A percentile compares a stretch with the other conserved stretches of the same genome.
Evolutionary conservation across 1,284 basidiomycete species (phyloP).

Genomic region (Mycena citricolor): DNA sequence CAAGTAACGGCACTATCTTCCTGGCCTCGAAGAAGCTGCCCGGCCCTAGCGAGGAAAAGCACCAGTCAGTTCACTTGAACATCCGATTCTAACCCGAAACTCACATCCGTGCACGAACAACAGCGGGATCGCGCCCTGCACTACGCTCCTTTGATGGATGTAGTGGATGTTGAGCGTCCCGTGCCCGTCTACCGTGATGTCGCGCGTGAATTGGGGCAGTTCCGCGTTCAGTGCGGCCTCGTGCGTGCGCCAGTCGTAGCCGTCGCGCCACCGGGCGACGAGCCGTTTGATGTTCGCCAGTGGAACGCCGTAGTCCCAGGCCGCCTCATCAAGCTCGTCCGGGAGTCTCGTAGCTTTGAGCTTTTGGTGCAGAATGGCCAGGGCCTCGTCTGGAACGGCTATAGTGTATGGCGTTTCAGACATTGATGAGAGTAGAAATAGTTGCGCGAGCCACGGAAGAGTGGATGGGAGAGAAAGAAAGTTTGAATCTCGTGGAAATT

Average conservation of each 20-base stretch:
- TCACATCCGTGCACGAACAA: conserved; percentile 56
- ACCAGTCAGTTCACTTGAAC: background rate
- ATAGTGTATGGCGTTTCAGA: conserved; percentile 40
- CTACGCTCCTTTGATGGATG: conserved; percentile 46
- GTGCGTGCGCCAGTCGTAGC: conserved; percentile 47
- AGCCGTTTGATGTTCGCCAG: conserved; percentile 45
- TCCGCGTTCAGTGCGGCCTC: conserved; percentile 45
- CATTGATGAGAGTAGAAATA: too few relatives aligned
- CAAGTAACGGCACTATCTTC: conserved; percentile 54
- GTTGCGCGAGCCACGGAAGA: too few relatives aligned
- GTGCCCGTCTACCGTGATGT: conserved; percentile 43
- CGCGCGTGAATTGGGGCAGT: conserved; percentile 48
- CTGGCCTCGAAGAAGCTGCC: conserved; percentile 56
- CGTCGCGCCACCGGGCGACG: conserved; percentile 42
- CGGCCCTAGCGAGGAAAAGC: conserved; percentile 46
- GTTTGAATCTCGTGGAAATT: too few relatives aligned
- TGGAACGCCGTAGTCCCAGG: conserved; percentile 48
- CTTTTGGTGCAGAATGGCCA: conserved; percentile 39
- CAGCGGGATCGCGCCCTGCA: conserved; percentile 45
- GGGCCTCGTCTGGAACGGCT: conserved; percentile 37
- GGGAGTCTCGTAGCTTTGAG: conserved; percentile 43
- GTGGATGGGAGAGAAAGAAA: too few relatives aligned
- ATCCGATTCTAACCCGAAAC: conserved; percentile 21
- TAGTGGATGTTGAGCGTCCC: conserved; percentile 49
- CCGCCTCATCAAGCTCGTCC: conserved; percentile 48